Percentiles rank a stretch among this genome's conserved stretches.
phyloP scores from a whole-genome alignment of 2,329 filamentous ascomycete species.

The Sporothrix euskadiensis region DNA sequence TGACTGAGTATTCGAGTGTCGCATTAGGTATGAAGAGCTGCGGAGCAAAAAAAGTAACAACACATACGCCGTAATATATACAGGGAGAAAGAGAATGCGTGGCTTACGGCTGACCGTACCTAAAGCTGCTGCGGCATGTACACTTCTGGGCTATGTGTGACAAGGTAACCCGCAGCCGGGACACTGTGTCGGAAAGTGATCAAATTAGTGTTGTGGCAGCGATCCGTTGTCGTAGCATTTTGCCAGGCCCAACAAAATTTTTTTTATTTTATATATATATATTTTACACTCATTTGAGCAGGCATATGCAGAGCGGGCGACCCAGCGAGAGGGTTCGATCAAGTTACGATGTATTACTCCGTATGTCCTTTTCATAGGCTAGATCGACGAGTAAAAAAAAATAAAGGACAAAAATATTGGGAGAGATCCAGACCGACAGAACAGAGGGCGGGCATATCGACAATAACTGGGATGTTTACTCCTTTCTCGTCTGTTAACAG shows the following conservation, averaged over 20 bases:
- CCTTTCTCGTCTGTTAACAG: background rate
- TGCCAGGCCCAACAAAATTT: background rate
- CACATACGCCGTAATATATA: background rate
- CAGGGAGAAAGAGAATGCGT: background rate
- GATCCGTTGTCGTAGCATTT: background rate
- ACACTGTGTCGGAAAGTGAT: background rate
- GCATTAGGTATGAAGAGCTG: background rate
- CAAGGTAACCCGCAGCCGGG: background rate
- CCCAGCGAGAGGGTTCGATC: conserved; percentile 6
- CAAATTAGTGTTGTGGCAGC: background rate
- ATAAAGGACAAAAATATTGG: background rate
- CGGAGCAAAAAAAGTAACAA: background rate
- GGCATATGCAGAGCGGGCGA: background rate
- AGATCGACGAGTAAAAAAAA: background rate
- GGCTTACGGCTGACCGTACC: background rate
- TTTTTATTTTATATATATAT: no score
- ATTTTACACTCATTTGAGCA: background rate
- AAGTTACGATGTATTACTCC: no score
- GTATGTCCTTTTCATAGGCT: background rate
- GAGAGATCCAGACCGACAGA: background rate
- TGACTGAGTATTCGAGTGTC: background rate
- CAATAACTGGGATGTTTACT: background rate
- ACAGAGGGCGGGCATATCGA: background rate
- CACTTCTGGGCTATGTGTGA: background rate
- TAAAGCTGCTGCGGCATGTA: background rate